A percentile compares a stretch with the other conserved stretches of the same genome.
These are phyloP conservation scores for Candida gigantensis DNA, from an alignment of 1,139 yeast genomes.

Conservation along the genomic window DNA sequence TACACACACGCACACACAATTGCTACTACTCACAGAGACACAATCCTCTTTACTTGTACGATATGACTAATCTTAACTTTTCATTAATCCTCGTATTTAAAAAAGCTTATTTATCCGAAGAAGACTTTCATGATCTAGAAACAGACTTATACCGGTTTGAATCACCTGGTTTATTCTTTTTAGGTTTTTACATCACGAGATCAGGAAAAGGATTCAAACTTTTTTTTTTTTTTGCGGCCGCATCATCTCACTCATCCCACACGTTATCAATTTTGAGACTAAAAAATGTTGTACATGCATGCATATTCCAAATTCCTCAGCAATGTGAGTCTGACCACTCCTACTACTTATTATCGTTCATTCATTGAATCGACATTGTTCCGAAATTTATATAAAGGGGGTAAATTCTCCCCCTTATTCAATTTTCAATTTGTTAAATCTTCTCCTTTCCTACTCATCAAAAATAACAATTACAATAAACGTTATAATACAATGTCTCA, in stretches of 20 bases:
- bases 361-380: not conserved
- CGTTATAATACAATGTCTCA: conserved; percentile 11
- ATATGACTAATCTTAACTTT: too few relatives aligned
- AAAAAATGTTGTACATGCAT: too few relatives aligned
- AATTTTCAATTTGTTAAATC: not conserved
- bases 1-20: too few relatives aligned
- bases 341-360: not conserved
- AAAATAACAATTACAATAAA: conserved; percentile 3
- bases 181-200: too few relatives aligned
- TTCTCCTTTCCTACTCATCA: conserved; percentile 1
- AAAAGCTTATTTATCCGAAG: not conserved
- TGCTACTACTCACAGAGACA: too few relatives aligned
- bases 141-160: too few relatives aligned
- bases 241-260: not conserved
- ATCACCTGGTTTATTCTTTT: conserved; percentile 1
- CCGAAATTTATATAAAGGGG: not conserved
- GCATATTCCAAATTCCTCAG: not conserved
- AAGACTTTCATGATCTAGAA: not conserved
- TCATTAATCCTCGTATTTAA: not conserved
- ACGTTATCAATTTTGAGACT: not conserved
- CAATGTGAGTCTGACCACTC: not conserved
- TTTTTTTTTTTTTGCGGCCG: not conserved
- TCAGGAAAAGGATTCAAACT: too few relatives aligned
- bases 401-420: not conserved
- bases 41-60: too few relatives aligned